Base-by-base conservation (phyloP, 2,329 filamentous ascomycete species). In the Fusarium acutatum region DNA sequence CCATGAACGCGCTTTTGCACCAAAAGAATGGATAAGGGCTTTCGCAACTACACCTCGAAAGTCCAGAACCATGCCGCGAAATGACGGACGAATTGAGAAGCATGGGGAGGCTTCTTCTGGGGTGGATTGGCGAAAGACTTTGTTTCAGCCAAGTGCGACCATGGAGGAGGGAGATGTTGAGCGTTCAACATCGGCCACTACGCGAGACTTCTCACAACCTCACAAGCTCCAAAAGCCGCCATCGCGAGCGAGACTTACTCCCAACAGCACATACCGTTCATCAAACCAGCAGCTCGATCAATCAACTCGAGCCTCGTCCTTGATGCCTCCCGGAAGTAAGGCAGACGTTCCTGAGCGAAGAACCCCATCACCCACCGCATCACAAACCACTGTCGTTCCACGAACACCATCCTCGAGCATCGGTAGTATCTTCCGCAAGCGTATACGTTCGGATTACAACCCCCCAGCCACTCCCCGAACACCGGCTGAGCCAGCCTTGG, bases 361-460 rank as follows among this genome's bases (percentile, higher is more conserved):
- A 47, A 73, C 68, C 10, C 63, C 67, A 20, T 68, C 71, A 26
- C 69, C 73, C 30, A 60, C 65, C 9, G 34, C 60, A 37, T 53
- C 52, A 13, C 60, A 50, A 9, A 67, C 56, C 26, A 52, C 50
- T 17, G 47, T 41, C 14, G 38, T 62, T 22, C 57, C 50, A 32
- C 69, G 69, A 41, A 76, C 72, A n/a, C 74, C 79, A 24, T 72
- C 77, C 17, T 75, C 79, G 2, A 49, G 73, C 3, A 69, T 81
- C 18, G 60, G 75, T 8, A 72, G 61, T 32, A 58, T 81, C 13
- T 77, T 81, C 46, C 77, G 78, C 26, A 80, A 75, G 40, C 73
- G 74, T 38, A 67, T 68, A 30, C 74, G 72, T 41, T 70, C 73
- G 37, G 78, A 77, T 11, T 38, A 74, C 32, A 60, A 62, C 3